Evolutionary conservation across 345 rosid genomes (phyloP).

Genomic region (Melaleuca quinquenervia): DNA sequence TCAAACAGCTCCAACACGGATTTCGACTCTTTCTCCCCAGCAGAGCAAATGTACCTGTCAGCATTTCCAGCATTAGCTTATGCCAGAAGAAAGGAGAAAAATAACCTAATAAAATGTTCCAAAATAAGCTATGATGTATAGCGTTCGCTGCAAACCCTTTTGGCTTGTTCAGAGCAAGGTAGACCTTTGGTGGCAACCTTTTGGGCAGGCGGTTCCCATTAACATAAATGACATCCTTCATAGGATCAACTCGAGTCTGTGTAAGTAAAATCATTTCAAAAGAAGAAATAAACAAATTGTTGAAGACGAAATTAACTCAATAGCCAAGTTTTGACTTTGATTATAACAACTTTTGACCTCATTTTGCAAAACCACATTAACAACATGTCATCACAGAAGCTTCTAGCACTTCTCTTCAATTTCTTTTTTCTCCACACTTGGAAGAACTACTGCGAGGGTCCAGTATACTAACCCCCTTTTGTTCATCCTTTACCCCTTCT

Average conservation of each 20-base stretch:
- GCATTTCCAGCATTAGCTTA: background rate
- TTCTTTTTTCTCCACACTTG: background rate
- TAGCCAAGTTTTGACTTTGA: background rate
- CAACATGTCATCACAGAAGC: background rate
- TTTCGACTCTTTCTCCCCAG: constrained; percentile 72
- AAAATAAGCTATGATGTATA: background rate
- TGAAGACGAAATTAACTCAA: background rate
- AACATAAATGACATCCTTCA: constrained; percentile 69
- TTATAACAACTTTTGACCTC: background rate
- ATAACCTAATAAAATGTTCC: background rate
- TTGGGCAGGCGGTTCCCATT: constrained; percentile 85
- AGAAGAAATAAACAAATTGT: background rate
- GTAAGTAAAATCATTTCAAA: background rate
- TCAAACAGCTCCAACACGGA: constrained; percentile 62
- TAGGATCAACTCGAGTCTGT: constrained; percentile 88
- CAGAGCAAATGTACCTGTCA: constrained; percentile 86
- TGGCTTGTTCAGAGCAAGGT: constrained; percentile 90
- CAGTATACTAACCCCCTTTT: background rate
- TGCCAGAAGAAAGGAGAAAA: background rate
- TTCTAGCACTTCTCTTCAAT: background rate
- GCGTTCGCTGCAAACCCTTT: constrained; percentile 58
- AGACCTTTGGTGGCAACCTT: constrained; percentile 82
- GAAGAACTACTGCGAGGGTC: background rate
- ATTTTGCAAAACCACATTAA: background rate
- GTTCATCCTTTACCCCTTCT: background rate